phyloP scores from a whole-genome alignment of 805 yeast species.

The Saccharomycopsis malanga region DNA sequence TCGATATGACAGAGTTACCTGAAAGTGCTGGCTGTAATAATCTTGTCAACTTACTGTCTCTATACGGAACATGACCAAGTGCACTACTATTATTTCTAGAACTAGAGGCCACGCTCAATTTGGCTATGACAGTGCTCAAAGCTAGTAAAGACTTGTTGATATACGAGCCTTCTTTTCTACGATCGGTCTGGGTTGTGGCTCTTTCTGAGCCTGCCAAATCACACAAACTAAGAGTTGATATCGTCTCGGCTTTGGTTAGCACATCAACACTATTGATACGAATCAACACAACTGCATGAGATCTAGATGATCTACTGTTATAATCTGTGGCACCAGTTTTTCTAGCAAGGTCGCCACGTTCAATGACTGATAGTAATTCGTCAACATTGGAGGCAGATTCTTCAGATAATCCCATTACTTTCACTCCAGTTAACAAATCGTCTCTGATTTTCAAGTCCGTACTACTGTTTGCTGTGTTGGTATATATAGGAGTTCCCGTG shows the following conservation, averaged over 20 bases:
- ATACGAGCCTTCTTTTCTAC: constrained; percentile 89
- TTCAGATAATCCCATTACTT: constrained; percentile 67
- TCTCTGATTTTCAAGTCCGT: constrained; percentile 71
- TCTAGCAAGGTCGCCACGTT: constrained; percentile 65
- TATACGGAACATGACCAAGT: constrained; percentile 73
- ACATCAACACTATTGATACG: constrained; percentile 42
- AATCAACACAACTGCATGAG: constrained; percentile 83
- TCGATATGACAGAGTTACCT: constrained; percentile 76
- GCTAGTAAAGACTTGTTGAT: constrained; percentile 89
- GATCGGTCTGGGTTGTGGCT: constrained; percentile 54
- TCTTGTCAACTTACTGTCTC: constrained; percentile 90
- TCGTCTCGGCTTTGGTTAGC: constrained; percentile 31
- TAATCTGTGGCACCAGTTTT: constrained; percentile 86
- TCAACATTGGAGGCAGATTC: constrained; percentile 47
- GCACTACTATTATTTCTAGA: constrained; percentile 22
- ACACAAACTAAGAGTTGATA: constrained; percentile 73
- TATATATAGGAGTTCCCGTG: constrained; percentile 15
- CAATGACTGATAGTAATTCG: constrained; percentile 55
- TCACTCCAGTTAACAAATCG: constrained; percentile 62
- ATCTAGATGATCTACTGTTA: constrained; percentile 80
- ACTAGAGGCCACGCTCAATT: constrained; percentile 43
- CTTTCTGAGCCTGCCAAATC: constrained; percentile 97
- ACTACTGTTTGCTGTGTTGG: constrained; percentile 9
- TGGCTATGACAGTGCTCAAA: constrained; percentile 85
- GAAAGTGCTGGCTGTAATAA: constrained; percentile 86